Evolutionary conservation across 2,329 filamentous ascomycete species (phyloP).

Genomic region (Aspergillus costaricaensis): DNA sequence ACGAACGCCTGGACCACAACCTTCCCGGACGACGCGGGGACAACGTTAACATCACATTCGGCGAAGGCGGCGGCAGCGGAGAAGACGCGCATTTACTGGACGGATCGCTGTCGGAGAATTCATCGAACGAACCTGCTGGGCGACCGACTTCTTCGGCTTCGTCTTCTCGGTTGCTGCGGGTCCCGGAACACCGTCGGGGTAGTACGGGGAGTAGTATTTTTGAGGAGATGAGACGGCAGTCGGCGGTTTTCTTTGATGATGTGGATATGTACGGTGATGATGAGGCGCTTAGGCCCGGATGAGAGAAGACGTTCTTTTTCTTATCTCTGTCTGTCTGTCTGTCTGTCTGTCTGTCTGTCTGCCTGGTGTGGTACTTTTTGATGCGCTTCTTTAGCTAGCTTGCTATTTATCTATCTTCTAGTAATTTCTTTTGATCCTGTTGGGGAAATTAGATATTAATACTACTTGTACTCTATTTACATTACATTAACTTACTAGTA

Average conservation of each 20-base stretch:
- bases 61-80: constrained; percentile 6
- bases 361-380: neutral
- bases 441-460: no score
- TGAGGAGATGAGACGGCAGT: constrained; percentile 49
- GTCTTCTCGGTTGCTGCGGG: constrained; percentile 19
- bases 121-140: constrained; percentile 23
- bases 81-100: constrained; percentile 11
- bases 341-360: neutral
- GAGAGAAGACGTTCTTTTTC: neutral
- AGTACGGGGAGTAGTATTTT: constrained; percentile 38
- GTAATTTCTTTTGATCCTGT: no score
- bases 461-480: no score
- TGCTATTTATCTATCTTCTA: no score
- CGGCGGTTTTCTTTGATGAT: constrained; percentile 51
- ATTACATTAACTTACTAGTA: no score
- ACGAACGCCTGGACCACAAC: constrained; percentile 30
- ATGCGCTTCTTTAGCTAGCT: no score
- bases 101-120: constrained; percentile 22
- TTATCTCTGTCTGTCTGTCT: neutral
- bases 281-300: constrained; percentile 11
- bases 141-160: constrained; percentile 16
- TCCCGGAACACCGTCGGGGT: constrained; percentile 25
- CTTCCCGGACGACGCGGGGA: constrained; percentile 28
- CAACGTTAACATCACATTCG: constrained; percentile 11
- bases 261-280: constrained; percentile 36